Conservation (phyloP, 2,329 filamentous ascomycete genomes). For the Aspergillus jensenii region DNA sequence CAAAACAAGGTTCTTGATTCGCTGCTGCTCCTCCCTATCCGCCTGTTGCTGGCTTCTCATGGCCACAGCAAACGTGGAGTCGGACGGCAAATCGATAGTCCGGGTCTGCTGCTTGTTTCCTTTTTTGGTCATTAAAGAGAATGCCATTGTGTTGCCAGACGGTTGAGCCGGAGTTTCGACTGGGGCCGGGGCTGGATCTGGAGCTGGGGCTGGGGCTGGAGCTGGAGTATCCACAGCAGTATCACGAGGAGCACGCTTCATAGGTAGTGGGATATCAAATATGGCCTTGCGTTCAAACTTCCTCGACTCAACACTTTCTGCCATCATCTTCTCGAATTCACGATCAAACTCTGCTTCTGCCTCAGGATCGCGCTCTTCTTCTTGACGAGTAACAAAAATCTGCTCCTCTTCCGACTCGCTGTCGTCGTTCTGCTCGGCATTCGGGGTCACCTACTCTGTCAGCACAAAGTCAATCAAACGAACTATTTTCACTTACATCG, state of each 20-base stretch:
- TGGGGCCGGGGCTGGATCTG: conserved; percentile 12
- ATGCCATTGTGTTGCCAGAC: conserved; percentile 76
- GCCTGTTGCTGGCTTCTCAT: conserved; percentile 96
- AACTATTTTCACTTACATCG: conserved; percentile 40
- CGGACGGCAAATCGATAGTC: conserved; percentile 79
- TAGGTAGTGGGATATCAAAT: conserved; percentile 96
- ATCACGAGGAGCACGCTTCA: conserved; percentile 69
- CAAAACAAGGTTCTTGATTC: conserved; percentile 95
- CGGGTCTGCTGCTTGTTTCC: conserved; percentile 93
- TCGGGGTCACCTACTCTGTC: conserved; percentile 42
- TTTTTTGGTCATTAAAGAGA: conserved; percentile 91
- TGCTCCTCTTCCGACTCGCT: conserved; percentile 75
- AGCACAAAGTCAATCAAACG: not conserved
- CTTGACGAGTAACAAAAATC: conserved; percentile 86
- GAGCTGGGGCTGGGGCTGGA: not conserved
- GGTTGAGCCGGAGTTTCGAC: conserved; percentile 34
- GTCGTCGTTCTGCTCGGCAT: conserved; percentile 45
- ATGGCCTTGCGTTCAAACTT: conserved; percentile 93
- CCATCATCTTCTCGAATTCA: conserved; percentile 97
- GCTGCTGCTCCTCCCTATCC: conserved; percentile 92
- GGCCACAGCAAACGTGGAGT: conserved; percentile 91
- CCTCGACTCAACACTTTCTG: conserved; percentile 90
- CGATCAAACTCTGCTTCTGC: conserved; percentile 96
- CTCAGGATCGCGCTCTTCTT: conserved; percentile 88
- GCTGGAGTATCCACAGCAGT: conserved; percentile 40